Base-by-base conservation (phyloP, 805 yeast genomes). In the Cyberlindnera amylophila region DNA sequence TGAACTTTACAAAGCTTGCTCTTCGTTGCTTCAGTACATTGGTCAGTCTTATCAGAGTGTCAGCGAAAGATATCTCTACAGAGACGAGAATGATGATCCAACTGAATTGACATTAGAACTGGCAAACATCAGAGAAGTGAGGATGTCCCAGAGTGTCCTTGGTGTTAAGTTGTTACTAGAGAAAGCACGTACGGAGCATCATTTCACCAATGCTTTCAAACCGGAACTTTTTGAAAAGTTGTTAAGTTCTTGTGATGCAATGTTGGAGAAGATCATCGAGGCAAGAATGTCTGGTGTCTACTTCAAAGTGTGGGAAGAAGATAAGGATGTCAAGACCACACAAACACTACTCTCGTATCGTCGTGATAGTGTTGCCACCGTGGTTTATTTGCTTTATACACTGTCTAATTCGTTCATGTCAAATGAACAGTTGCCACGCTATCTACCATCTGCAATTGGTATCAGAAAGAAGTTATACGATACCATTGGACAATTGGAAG, bases 241-340 rank as follows among this genome's bases (percentile, higher is more conserved):
- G 18, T 38, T 74, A 10, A 50, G 60, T 4, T 57, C 67, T 0
- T 70, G 75, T 46, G 69, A 69, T 40, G 45, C 47, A 11, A 52
- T 74, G 2, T 49, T 71, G 28, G 74, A 71, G 34, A 67, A 65
- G 42, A 61, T 69, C 30, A 63, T 71, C n/a, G 75, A 71, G 45
- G 75, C 79, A 1, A 61, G 79, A 51, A 68, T 72, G 41, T 67
- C 74, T n/a, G 72, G 75, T 15, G 54, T 69, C 2, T 69, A 65
- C 46, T 74, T 74, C 54, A 69, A 66, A 44, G 66, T 71, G 21
- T 72, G 70, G 70, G 70, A 69, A 23, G 60, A 62, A 30, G 78
- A 72, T 46, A 46, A 53, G 14, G 62, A 67, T 41, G 56, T 58
- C n/a, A 60, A 59, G 14, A 62, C 62, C 1, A 69, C 73, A 0